Percentiles rank a stretch among this genome's conserved stretches.
Conservation (phyloP, 805 yeast genomes). For the Candida pseudofarinosa region DNA sequence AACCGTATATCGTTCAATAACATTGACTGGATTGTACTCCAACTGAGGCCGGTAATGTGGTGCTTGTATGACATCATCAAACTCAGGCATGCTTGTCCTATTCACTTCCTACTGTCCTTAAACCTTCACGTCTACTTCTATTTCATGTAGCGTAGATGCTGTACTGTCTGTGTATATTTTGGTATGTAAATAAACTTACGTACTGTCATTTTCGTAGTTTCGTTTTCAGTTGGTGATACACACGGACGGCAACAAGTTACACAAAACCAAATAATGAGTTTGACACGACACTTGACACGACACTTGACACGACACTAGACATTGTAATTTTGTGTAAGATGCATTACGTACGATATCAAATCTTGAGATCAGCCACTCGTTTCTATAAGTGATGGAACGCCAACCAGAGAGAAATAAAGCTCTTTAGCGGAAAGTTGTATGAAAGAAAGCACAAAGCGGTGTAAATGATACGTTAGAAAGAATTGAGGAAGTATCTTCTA, state of each 20-base stretch:
- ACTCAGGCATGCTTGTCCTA: conserved; percentile 40
- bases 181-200: conserved; percentile 15
- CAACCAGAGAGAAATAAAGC: no score
- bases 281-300: no score
- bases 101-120: not conserved
- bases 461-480: no score
- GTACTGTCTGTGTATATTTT: conserved; percentile 28
- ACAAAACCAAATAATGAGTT: no score
- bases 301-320: no score
- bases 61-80: conserved; percentile 48
- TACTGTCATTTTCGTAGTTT: not conserved
- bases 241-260: not conserved
- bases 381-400: no score
- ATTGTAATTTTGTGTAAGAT: no score
- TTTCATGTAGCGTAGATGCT: conserved; percentile 23
- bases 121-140: not conserved
- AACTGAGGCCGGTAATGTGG: conserved; percentile 42
- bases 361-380: no score
- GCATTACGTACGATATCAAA: no score
- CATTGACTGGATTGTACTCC: conserved; percentile 31
- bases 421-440: no score
- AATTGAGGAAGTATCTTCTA: no score
- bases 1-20: conserved; percentile 66
- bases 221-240: not conserved
- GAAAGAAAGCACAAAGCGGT: no score